Base-by-base conservation (phyloP, 2,329 filamentous ascomycete genomes). In the Aspergillus fumigatiaffinis region DNA sequence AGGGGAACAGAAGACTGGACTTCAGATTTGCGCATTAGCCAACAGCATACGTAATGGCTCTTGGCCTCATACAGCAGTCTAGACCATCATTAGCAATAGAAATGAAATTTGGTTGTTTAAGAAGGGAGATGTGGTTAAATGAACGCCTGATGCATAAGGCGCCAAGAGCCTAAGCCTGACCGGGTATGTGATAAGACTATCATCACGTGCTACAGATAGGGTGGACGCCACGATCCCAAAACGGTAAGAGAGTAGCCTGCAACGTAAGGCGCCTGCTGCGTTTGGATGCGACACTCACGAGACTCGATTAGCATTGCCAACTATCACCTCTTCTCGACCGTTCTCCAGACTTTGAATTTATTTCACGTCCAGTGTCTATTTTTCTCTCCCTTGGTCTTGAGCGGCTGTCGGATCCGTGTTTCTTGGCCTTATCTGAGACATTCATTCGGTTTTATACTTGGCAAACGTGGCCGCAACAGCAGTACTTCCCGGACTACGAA, bases 1-100 rank as follows among this genome's bases (percentile, higher is more conserved):
- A 69, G 50, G 73, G 72, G 9, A 73, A 69, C 51, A 70, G 68
- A 55, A 60, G 73, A 25, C 50, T 74, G 32, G 73, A 74, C 56
- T 76, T 74, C 56, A 61, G 70, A 32, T 74, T 76, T 58, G 68
- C 66, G 2, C 67, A 71, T 59, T 71, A 54, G 62, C 29, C 14
- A 23, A 42, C 23, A 41, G 29, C 26, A 21, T 42, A 23, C 44
- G 50, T 53, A 23, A 55, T 55, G 32, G 17, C 10, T 51, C 50
- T 35, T 38, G 29, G 50, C 50, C 49, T 26, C 4, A 46, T 10
- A 47, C 21, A 46, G 42, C 21, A 10, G 8, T 47, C 23, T 3
- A 20, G 42, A 46, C 42, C 42, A 14, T 23, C 21, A 20, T 46
- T 46, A 46, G 42, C 42, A 46, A 46, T 46, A 47, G 23, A 47